These are phyloP conservation scores for Eutypella sp. DNA, from an alignment of 2,329 filamentous ascomycete genomes.

Conservation along the genomic window DNA sequence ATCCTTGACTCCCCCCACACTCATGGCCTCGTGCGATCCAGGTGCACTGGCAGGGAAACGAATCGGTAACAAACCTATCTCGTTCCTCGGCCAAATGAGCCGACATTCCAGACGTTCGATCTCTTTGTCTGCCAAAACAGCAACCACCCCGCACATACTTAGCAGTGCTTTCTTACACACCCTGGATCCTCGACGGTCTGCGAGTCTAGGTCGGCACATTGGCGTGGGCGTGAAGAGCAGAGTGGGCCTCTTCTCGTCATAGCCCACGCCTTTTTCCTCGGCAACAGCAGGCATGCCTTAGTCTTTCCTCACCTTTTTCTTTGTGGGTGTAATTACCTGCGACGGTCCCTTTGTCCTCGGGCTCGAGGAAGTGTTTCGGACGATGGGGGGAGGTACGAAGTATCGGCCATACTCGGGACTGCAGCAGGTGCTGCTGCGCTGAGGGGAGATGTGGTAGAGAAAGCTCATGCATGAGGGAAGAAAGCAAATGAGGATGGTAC, in stretches of 20 bases:
- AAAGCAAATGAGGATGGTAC: too few species aligned
- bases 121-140: too few species aligned
- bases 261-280: neutral
- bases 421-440: too few species aligned
- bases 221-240: too few species aligned
- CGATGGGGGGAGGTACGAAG: neutral
- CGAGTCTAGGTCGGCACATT: too few species aligned
- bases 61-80: neutral
- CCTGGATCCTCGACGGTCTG: neutral
- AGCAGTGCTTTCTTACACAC: conserved; percentile 2
- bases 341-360: conserved; percentile 2
- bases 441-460: too few species aligned
- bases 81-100: conserved; percentile 16
- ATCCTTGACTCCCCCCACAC: too few species aligned
- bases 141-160: conserved; percentile 7
- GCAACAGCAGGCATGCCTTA: neutral
- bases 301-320: neutral
- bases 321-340: too few species aligned
- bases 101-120: conserved; percentile 24
- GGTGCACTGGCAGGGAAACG: too few species aligned
- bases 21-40: too few species aligned
- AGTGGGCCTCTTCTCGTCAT: neutral
- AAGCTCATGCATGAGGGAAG: too few species aligned
- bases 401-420: conserved; percentile 1
- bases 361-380: neutral